These are phyloP conservation scores for Scleroderma bovista DNA, from an alignment of 768 basidiomycete species.

Conservation along the genomic window DNA sequence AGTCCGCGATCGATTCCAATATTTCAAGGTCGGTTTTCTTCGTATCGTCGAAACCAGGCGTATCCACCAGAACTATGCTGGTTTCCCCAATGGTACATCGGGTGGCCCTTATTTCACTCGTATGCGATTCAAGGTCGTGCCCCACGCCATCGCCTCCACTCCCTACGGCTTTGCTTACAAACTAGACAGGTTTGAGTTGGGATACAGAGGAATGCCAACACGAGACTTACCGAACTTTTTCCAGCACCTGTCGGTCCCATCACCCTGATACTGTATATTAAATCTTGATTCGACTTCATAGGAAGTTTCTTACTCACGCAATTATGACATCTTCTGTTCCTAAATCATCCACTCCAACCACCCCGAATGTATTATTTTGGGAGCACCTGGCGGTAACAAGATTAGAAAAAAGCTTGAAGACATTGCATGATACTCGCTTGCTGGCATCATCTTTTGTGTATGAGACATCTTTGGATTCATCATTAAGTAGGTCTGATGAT, in stretches of 20 bases:
- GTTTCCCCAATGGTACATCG: conserved; percentile 14
- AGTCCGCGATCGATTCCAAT: conserved; percentile 38
- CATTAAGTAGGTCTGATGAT: too few species aligned
- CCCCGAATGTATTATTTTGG: background rate
- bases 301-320: conserved; percentile 7
- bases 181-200: background rate
- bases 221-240: conserved; percentile 14
- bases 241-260: conserved; percentile 22
- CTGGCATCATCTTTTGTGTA: too few species aligned
- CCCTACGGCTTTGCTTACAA: conserved; percentile 8
- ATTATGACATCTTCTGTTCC: conserved; percentile 6
- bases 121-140: conserved; percentile 8
- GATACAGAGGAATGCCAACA: background rate
- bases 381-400: background rate
- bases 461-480: too few species aligned
- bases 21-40: conserved; percentile 37
- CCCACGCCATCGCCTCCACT: conserved; percentile 1
- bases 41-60: conserved; percentile 51
- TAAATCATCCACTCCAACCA: background rate
- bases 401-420: too few species aligned
- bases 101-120: conserved; percentile 4
- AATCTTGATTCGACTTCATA: background rate
- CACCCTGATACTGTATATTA: conserved; percentile 2
- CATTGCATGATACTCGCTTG: too few species aligned
- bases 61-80: conserved; percentile 43